Conservation (phyloP, 306 rosid genomes). For the Bauhinia variegata region DNA sequence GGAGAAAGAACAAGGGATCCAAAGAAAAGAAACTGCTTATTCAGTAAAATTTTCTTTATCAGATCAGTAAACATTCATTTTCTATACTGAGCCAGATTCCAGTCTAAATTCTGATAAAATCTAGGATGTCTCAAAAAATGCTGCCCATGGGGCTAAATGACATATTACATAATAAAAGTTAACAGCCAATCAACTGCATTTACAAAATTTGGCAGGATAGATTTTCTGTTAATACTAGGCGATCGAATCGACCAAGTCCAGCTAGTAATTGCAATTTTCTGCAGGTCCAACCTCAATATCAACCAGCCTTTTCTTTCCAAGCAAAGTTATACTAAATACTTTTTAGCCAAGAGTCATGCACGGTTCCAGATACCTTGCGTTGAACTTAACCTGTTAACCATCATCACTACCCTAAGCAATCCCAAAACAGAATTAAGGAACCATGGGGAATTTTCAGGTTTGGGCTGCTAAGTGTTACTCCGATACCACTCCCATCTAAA, state of each 20-base stretch:
- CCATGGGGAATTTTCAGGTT: background rate
- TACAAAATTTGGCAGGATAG: background rate
- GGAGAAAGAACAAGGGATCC: background rate
- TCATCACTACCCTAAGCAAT: background rate
- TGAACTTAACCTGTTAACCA: conserved; percentile 7
- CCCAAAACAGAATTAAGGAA: background rate
- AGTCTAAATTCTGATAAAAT: background rate
- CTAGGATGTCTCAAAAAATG: background rate
- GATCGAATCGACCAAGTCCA: background rate
- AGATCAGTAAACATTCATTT: no score
- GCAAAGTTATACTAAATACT: background rate
- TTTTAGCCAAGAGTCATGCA: background rate
- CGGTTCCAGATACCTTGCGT: background rate
- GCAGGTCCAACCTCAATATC: background rate
- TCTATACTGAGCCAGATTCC: background rate
- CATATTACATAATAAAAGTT: background rate
- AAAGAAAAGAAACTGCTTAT: background rate
- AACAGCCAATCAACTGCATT: background rate
- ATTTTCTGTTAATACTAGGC: no score
- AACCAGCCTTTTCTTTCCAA: background rate
- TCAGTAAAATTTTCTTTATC: background rate
- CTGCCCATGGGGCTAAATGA: background rate
- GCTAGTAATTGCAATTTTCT: background rate
- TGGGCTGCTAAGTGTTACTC: background rate
- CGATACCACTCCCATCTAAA: background rate